A percentile compares a stretch with the other conserved stretches of the same genome.
Evolutionary conservation across 1,284 basidiomycete genomes (phyloP).

Genomic region (Leucoagaricus sp.): DNA sequence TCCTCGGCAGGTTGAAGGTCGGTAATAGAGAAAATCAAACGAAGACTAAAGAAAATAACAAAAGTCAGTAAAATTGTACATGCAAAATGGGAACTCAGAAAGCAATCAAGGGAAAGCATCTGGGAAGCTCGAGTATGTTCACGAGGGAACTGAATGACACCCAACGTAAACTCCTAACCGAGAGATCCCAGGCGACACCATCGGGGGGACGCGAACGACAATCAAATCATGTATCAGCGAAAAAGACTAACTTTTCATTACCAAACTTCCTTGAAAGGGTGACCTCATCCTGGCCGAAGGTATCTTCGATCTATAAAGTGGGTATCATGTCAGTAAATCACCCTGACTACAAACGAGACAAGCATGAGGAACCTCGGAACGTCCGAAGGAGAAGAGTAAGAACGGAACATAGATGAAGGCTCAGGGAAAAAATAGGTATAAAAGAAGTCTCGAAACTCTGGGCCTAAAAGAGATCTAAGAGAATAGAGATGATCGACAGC

Average conservation of each 20-base stretch:
- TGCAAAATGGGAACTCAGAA: neutral
- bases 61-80: neutral
- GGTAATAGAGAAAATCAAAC: conserved; percentile 82
- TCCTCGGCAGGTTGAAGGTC: conserved; percentile 55
- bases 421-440: too few relatives aligned
- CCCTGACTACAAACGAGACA: neutral
- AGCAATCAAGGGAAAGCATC: neutral
- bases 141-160: neutral
- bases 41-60: conserved; percentile 51
- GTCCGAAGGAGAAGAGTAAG: neutral
- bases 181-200: neutral
- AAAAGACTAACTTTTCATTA: conserved; percentile 75
- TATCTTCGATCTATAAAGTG: conserved; percentile 76
- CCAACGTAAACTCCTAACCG: neutral
- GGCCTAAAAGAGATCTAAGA: too few relatives aligned
- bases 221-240: too few relatives aligned
- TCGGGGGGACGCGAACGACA: too few relatives aligned
- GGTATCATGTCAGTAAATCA: neutral
- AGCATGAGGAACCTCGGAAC: neutral
- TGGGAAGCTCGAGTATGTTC: neutral
- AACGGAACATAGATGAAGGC: too few relatives aligned
- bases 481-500: too few relatives aligned
- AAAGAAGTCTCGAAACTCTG: too few relatives aligned
- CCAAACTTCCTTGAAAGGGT: conserved; percentile 83
- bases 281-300: conserved; percentile 81